A percentile compares a stretch with the other conserved stretches of the same genome.
Conservation (phyloP, 805 yeast genomes). For the Groenewaldozyma tartarivorans region DNA sequence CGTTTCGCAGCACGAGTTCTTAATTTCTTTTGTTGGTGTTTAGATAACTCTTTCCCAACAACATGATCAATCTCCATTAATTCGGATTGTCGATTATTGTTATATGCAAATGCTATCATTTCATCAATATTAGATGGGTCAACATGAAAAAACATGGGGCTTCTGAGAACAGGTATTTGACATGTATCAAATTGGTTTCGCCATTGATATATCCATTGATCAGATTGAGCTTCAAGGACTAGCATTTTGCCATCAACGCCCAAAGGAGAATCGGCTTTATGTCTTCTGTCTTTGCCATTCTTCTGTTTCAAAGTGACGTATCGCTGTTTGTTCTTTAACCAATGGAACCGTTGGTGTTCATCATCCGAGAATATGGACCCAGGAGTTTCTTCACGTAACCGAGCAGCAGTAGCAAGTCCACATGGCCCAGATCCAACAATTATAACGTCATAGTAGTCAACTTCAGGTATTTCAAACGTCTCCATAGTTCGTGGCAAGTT, state of each 20-base stretch:
- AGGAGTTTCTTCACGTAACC: slow-evolving; percentile 35
- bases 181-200: slow-evolving; percentile 34
- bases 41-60: slow-evolving; percentile 36
- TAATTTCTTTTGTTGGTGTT: slow-evolving; percentile 30
- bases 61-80: slow-evolving; percentile 33
- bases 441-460: slow-evolving; percentile 23
- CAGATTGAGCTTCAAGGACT: slow-evolving; percentile 30
- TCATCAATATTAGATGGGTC: slow-evolving; percentile 39
- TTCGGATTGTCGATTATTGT: slow-evolving; percentile 27
- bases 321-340: slow-evolving; percentile 27
- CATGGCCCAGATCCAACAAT: slow-evolving; percentile 42
- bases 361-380: slow-evolving; percentile 38
- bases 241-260: slow-evolving; percentile 21
- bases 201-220: slow-evolving; percentile 35
- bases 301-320: background rate
- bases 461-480: background rate
- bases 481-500: slow-evolving; percentile 3
- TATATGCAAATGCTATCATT: slow-evolving; percentile 33
- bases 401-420: slow-evolving; percentile 33
- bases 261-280: slow-evolving; percentile 11
- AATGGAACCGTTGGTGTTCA: slow-evolving; percentile 39
- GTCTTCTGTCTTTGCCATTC: background rate
- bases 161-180: slow-evolving; percentile 34
- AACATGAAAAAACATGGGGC: slow-evolving; percentile 42
- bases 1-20: slow-evolving; percentile 5